Evolutionary conservation across 1,284 basidiomycete species (phyloP), one percentile per base, ranked within the genome.

Genomic region (Porodaedalea pini): DNA sequence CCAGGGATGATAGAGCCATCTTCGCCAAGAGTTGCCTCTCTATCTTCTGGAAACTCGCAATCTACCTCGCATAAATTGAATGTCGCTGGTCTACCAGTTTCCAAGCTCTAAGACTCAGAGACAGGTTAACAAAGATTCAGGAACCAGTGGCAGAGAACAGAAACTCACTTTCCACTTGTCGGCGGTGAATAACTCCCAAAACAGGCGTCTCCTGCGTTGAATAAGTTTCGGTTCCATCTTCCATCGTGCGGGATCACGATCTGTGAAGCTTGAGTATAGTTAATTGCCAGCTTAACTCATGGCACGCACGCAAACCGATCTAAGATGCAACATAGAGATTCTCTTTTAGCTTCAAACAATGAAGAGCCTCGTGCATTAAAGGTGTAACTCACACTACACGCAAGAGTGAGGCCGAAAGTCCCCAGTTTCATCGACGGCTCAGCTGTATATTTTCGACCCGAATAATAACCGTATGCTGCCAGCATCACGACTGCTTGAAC

Each of bases 171-270:
- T 57, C 57, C 52, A 55, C 17, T 56, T 51, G n/a, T 61, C 57
- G 2, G 59, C 27, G 8, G 31, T n/a, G 34, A 51, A 63, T 4
- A 67, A 56, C 58, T 68, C 66, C 67, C 67, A 68, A 54, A 66
- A 67, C 25, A 67, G 54, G 23, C 56, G 61, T 17, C 67, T 58
- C 15, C 67, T 58, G 10, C 62, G 50, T 37, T 67, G 62, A 4
- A 62, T 60, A 36, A 67, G 60, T 51, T 63, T 53, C 17, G 54
- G 58, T 32, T 36, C 63, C 62, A 54, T 52, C 15, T 66, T 63
- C 67, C 67, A n/a, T n/a, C n/a, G n/a, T n/a, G n/a, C n/a, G n/a
- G n/a, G n/a, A n/a, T n/a, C n/a, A n/a, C n/a, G n/a, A 68, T 53
- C 61, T 54, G 2, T n/a, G n/a, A n/a, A n/a, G n/a, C n/a, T n/a